Percentiles rank a stretch among this genome's conserved stretches.
Conservation (phyloP, 2,329 filamentous ascomycete species). For the Cadophora luteo-olivacea region DNA sequence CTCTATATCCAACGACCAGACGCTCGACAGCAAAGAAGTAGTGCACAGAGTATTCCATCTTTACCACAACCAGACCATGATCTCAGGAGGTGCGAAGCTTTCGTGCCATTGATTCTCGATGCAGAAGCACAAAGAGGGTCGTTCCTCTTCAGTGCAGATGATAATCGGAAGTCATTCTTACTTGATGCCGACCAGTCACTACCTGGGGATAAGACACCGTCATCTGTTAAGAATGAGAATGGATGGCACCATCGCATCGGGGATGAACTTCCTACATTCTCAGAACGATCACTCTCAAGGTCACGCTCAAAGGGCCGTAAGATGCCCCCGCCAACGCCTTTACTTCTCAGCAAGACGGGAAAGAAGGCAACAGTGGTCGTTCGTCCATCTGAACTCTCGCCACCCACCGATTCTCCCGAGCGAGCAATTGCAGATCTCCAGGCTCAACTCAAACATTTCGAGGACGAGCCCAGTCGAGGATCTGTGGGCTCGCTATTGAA, state of each 20-base stretch:
- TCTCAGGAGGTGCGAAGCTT: slow-evolving; percentile 44
- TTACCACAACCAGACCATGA: slow-evolving; percentile 13
- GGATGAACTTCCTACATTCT: slow-evolving; percentile 65
- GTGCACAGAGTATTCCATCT: slow-evolving; percentile 10
- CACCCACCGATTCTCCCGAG: slow-evolving; percentile 40
- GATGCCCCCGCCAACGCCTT: slow-evolving; percentile 61
- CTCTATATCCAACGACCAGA: slow-evolving; percentile 48
- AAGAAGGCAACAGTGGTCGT: slow-evolving; percentile 53
- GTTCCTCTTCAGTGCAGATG: slow-evolving; percentile 33
- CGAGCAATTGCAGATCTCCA: slow-evolving; percentile 43
- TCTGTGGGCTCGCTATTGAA: slow-evolving; percentile 40
- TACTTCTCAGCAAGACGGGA: slow-evolving; percentile 54
- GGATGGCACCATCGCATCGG: slow-evolving; percentile 64
- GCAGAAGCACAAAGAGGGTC: slow-evolving; percentile 37
- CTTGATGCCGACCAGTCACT: slow-evolving; percentile 40
- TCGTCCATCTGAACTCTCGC: slow-evolving; percentile 43
- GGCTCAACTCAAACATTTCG: slow-evolving; percentile 43
- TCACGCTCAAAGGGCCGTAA: slow-evolving; percentile 54
- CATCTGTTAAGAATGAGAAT: slow-evolving; percentile 18
- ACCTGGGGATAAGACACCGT: slow-evolving; percentile 30
- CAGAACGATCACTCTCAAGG: slow-evolving; percentile 55
- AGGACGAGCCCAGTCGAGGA: slow-evolving; percentile 37
- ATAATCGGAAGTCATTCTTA: slow-evolving; percentile 41
- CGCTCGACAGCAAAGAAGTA: slow-evolving; percentile 6
- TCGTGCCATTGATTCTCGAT: slow-evolving; percentile 55